Base-by-base conservation (phyloP, 192 early-diverging fungal genomes). In the Coemansia sp. region DNA sequence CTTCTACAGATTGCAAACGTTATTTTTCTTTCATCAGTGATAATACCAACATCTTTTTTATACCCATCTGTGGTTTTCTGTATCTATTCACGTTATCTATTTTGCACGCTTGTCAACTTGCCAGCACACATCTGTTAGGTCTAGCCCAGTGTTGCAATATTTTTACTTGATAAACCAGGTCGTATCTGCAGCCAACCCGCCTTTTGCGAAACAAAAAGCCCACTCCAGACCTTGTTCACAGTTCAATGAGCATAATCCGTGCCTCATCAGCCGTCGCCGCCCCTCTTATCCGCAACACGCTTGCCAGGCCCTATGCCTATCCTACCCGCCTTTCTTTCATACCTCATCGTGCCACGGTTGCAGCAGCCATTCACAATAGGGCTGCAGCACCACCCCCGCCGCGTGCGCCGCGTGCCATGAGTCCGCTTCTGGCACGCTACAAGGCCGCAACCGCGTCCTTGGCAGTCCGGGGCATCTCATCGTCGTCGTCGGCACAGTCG, bases 311-410 rank as follows among this genome's bases (percentile, higher is more conserved):
- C 33, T 72, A 81, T 75, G 70, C 51, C n/a, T 37, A 66, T 38
- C 63, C 78, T 8, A 66, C 73, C 33, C 73, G 70, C 39, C 73
- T 70, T n/a, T 45, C 64, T n/a, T 79, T 57, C 43, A 68, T 69
- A 41, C 17, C 32, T 51, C 57, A 52, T 48, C 35, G 67, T 65
- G 41, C 68, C 55, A 52, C 59, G 45, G 28, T 61, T 70, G 43
- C 68, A 66, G 72, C 68, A 51, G 54, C 66, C 39, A 43, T 71
- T n/a, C 60, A 57, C 70, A 18, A 68, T 65, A 41, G 65, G 45
- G 8, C 37, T 67, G 53, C 70, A 76, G 65, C 65, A 70, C n/a
- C 70, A 76, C 48, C 54, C 68, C 35, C 68, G 68, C 5, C 74
- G 70, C 41, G 37, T 67, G 0, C 70, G 74, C 5, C 68, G 70